phyloP scores from a whole-genome alignment of 139 green algal genomes.

The Chlorella sp. region DNA sequence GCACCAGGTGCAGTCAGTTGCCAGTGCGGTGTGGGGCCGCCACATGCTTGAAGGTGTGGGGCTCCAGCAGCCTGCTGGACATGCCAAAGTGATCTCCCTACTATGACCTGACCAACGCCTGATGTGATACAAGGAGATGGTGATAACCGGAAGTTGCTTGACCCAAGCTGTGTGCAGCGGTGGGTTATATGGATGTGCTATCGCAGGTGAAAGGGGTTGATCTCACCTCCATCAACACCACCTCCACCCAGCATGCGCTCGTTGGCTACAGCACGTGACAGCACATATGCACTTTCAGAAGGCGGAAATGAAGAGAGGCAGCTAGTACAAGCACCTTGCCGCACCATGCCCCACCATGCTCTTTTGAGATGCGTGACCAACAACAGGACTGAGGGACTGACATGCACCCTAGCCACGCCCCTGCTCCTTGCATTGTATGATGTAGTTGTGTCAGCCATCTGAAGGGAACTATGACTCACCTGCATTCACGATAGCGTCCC shows the following conservation, averaged over 20 bases:
- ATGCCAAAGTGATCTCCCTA: not conserved
- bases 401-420: not conserved
- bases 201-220: not conserved
- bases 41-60: not conserved
- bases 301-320: not conserved
- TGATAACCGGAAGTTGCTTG: not conserved
- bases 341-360: not conserved
- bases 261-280: slow-evolving; percentile 50
- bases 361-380: not conserved
- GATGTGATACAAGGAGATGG: not conserved
- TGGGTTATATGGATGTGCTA: not conserved
- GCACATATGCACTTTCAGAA: not conserved
- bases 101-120: not conserved
- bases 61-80: not conserved
- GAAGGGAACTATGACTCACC: slow-evolving; percentile 22
- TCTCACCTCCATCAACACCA: slow-evolving; percentile 72
- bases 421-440: not conserved
- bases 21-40: too few species aligned
- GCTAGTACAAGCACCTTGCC: not conserved
- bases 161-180: not conserved
- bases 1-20: too few species aligned
- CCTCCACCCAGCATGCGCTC: slow-evolving; percentile 81
- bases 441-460: not conserved
- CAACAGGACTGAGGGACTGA: not conserved
- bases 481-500: slow-evolving; percentile 81